Conservation (phyloP, 495 filamentous ascomycete genomes). For the Aspergillus conjunctus region DNA sequence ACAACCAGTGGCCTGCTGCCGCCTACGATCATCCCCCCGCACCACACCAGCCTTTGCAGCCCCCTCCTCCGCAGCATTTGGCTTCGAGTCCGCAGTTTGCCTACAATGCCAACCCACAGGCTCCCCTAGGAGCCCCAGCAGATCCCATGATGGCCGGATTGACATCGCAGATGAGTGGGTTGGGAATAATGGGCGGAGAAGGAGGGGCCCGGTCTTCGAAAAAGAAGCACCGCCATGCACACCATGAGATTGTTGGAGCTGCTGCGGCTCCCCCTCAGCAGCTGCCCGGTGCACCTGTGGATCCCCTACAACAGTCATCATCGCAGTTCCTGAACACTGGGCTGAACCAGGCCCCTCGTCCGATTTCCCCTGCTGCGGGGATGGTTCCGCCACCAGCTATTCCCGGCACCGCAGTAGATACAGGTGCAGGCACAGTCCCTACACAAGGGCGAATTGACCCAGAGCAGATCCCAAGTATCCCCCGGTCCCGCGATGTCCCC, state of each 20-base stretch:
- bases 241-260: conserved; percentile 79
- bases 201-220: conserved; percentile 62
- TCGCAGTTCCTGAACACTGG: conserved; percentile 76
- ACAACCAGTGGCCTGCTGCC: conserved; percentile 40
- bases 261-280: conserved; percentile 54
- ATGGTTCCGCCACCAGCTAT: conserved; percentile 42
- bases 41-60: conserved; percentile 26
- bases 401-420: conserved; percentile 37
- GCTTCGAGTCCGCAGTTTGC: conserved; percentile 31
- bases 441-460: conserved; percentile 82
- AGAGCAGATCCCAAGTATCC: conserved; percentile 92
- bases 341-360: conserved; percentile 50
- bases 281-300: conserved; percentile 67
- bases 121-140: conserved; percentile 32
- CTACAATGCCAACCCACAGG: conserved; percentile 40
- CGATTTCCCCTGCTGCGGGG: conserved; percentile 59
- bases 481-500: conserved; percentile 75
- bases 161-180: conserved; percentile 82
- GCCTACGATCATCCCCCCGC: conserved; percentile 43
- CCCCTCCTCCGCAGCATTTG: conserved; percentile 21
- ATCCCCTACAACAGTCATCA: conserved; percentile 49
- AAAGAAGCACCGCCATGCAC: conserved; percentile 94
- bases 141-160: conserved; percentile 60
- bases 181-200: conserved; percentile 68
- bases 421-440: conserved; percentile 47